Percentiles rank a stretch among this genome's conserved stretches.
Evolutionary conservation across 495 filamentous ascomycete genomes (phyloP).

Genomic region (Penicillium coffeae): DNA sequence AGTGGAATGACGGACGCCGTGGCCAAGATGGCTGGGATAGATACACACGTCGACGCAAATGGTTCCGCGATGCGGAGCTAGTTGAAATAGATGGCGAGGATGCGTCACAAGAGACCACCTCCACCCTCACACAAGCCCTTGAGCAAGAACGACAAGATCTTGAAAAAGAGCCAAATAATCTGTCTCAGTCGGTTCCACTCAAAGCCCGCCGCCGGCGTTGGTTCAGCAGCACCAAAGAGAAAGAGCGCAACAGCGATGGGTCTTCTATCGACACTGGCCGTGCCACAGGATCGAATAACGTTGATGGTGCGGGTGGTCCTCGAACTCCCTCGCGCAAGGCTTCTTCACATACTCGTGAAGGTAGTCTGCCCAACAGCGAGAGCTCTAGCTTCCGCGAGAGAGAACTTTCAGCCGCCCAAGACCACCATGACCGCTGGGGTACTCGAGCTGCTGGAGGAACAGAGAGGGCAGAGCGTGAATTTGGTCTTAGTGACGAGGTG

Average conservation of each 20-base stretch:
- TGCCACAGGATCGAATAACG: conserved; percentile 16
- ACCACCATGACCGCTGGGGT: conserved; percentile 42
- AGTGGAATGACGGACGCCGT: conserved; percentile 92
- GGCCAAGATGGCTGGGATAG: conserved; percentile 91
- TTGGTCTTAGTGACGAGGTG: conserved; percentile 50
- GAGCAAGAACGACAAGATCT: conserved; percentile 21
- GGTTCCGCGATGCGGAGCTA: conserved; percentile 93
- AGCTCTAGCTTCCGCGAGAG: conserved; percentile 40
- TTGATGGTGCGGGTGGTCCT: conserved; percentile 9
- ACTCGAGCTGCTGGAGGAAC: conserved; percentile 37
- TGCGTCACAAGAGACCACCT: conserved; percentile 21
- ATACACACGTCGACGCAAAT: conserved; percentile 91
- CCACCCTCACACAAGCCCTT: conserved; percentile 30
- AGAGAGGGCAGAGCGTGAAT: conserved; percentile 41
- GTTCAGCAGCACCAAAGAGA: conserved; percentile 39
- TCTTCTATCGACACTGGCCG: conserved; percentile 14
- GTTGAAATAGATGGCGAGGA: conserved; percentile 56
- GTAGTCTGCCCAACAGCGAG: conserved; percentile 39
- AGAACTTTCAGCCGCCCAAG: conserved; percentile 49
- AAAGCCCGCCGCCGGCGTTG: conserved; percentile 38
- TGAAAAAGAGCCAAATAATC: conserved; percentile 21
- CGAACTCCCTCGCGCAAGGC: conserved; percentile 24
- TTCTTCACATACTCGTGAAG: conserved; percentile 26
- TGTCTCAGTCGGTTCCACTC: conserved; percentile 30
- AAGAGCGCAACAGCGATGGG: conserved; percentile 27